Conservation (phyloP, 148 eudicot species). For the Vaccinium darrowii region DNA sequence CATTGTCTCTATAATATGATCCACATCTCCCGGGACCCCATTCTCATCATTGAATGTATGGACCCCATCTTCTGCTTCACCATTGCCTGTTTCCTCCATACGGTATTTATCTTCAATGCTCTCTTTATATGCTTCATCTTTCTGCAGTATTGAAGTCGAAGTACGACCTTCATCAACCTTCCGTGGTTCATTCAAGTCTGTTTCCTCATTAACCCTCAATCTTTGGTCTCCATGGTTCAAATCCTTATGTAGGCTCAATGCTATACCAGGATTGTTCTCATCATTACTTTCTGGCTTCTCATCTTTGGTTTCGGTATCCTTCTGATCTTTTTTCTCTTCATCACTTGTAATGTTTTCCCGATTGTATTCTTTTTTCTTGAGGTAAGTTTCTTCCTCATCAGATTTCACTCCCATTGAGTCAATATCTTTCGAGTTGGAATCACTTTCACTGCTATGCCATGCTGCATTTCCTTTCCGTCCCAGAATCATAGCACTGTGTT, state of each 20-base stretch:
- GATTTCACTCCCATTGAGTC: neutral
- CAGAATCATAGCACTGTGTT: neutral
- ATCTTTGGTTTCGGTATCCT: neutral
- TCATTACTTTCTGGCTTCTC: neutral
- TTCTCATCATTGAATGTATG: slow-evolving; percentile 15
- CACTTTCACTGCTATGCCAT: neutral
- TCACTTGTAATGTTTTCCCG: neutral
- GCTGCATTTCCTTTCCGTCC: neutral
- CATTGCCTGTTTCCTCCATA: neutral
- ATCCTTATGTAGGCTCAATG: neutral
- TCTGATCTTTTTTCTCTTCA: neutral
- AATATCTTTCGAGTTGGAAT: neutral
- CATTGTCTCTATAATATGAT: neutral
- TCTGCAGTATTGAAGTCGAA: neutral
- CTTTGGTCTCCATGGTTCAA: neutral
- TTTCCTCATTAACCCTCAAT: neutral
- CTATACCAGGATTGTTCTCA: neutral
- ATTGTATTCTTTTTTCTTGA: neutral
- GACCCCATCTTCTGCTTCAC: neutral
- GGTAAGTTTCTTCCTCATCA: neutral
- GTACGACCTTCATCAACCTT: neutral
- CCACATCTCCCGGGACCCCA: slow-evolving; percentile 15
- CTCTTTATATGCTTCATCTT: neutral
- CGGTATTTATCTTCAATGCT: neutral
- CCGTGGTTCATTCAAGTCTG: neutral